A percentile compares a stretch with the other conserved stretches of the same genome.
phyloP scores from a whole-genome alignment of 2,329 filamentous ascomycete species.

The Cryphonectria nitschkei region DNA sequence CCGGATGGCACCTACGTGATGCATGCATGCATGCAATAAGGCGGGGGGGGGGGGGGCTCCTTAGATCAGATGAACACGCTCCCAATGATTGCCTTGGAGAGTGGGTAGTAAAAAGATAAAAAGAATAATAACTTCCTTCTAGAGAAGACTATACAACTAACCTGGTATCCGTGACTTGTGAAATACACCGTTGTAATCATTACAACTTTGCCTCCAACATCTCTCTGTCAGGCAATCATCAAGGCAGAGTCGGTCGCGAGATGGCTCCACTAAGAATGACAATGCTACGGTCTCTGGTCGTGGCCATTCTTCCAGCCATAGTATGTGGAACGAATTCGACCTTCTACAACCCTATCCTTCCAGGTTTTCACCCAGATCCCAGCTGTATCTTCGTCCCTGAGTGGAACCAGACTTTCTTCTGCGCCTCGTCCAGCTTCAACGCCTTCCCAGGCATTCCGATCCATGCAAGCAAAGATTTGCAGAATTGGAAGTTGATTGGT shows the following conservation, averaged over 20 bases:
- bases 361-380: constrained; percentile 49
- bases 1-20: background rate
- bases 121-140: background rate
- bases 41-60: background rate
- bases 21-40: background rate
- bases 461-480: constrained; percentile 48
- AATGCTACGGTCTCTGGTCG: background rate
- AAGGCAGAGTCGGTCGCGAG: background rate
- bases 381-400: constrained; percentile 45
- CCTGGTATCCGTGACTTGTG: background rate
- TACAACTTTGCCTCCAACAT: background rate
- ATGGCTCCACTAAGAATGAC: background rate
- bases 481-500: constrained; percentile 45
- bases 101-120: background rate
- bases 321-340: constrained; percentile 32
- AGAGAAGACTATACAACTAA: too few species aligned
- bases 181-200: background rate
- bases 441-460: constrained; percentile 50
- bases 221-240: background rate
- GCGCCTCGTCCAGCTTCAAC: constrained; percentile 48
- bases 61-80: background rate
- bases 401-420: constrained; percentile 46
- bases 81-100: background rate
- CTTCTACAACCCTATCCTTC: constrained; percentile 45
- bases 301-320: background rate